phyloP scores from a whole-genome alignment of 495 filamentous ascomycete genomes.

The Hyaloscypha finlandica region DNA sequence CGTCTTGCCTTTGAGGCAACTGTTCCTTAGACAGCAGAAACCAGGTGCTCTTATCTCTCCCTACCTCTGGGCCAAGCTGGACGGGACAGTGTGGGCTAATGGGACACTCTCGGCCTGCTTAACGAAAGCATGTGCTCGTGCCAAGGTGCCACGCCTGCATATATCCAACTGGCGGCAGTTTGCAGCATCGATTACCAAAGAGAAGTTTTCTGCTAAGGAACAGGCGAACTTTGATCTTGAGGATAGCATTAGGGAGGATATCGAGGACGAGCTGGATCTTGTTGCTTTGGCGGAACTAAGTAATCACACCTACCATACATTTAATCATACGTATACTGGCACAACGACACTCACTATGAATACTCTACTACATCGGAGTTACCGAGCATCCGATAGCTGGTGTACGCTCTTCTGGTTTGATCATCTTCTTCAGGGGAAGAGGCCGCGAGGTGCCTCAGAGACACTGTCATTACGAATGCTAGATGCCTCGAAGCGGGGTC shows the following conservation, averaged over 20 bases:
- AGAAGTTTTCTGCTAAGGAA: constrained; percentile 1
- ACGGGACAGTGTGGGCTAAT: constrained; percentile 10
- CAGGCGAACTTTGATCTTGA: constrained; percentile 14
- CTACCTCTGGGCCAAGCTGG: constrained; percentile 3
- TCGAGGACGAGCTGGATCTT: background rate
- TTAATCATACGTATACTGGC: constrained; percentile 3
- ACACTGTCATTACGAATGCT: constrained; percentile 4
- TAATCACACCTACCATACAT: background rate
- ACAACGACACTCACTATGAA: constrained; percentile 13
- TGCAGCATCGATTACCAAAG: background rate
- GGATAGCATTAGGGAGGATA: background rate
- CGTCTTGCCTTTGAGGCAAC: constrained; percentile 1
- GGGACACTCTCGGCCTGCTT: constrained; percentile 9
- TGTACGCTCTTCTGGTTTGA: constrained; percentile 16
- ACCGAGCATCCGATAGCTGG: constrained; percentile 10
- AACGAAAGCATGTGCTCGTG: constrained; percentile 12
- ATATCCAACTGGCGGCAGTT: constrained; percentile 5
- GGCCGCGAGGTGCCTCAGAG: constrained; percentile 2
- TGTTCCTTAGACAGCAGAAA: background rate
- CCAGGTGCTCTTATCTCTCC: constrained; percentile 13
- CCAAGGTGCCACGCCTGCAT: constrained; percentile 9
- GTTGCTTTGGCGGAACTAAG: background rate
- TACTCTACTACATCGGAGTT: constrained; percentile 3
- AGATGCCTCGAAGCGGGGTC: constrained; percentile 5
- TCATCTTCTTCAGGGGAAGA: constrained; percentile 10